Evolutionary conservation across 2,329 filamentous ascomycete genomes (phyloP).

Genomic region (Penicillium vulpinum): DNA sequence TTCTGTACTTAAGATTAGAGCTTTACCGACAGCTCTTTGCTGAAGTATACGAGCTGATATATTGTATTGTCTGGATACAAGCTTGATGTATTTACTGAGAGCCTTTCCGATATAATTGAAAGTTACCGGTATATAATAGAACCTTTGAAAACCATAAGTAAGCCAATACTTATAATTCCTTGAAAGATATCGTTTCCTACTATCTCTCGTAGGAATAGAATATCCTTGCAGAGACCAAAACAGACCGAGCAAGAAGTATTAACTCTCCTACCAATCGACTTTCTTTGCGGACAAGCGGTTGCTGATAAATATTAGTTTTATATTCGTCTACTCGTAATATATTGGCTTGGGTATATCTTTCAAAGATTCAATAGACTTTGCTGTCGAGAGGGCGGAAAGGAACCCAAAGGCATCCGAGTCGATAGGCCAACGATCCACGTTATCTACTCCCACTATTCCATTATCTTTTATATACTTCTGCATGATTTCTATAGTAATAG

Average conservation of each 20-base stretch:
- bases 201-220: constrained; percentile 13
- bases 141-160: too few species aligned
- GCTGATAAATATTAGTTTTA: constrained; percentile 1
- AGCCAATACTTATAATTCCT: too few species aligned
- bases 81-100: too few species aligned
- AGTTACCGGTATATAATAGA: too few species aligned
- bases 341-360: background rate
- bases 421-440: constrained; percentile 33
- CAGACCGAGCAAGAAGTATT: constrained; percentile 7
- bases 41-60: too few species aligned
- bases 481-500: constrained; percentile 36
- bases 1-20: too few species aligned
- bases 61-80: too few species aligned
- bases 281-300: constrained; percentile 4
- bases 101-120: too few species aligned
- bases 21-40: too few species aligned
- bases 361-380: constrained; percentile 26
- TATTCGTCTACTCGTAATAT: background rate
- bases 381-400: constrained; percentile 32
- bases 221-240: constrained; percentile 11
- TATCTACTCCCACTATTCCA: constrained; percentile 32
- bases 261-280: constrained; percentile 4
- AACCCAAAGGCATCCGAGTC: constrained; percentile 32
- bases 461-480: constrained; percentile 38
- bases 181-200: background rate